phyloP scores from a whole-genome alignment of 371 early-diverging fungal species.

The Quaeritorhiza haematococci region DNA sequence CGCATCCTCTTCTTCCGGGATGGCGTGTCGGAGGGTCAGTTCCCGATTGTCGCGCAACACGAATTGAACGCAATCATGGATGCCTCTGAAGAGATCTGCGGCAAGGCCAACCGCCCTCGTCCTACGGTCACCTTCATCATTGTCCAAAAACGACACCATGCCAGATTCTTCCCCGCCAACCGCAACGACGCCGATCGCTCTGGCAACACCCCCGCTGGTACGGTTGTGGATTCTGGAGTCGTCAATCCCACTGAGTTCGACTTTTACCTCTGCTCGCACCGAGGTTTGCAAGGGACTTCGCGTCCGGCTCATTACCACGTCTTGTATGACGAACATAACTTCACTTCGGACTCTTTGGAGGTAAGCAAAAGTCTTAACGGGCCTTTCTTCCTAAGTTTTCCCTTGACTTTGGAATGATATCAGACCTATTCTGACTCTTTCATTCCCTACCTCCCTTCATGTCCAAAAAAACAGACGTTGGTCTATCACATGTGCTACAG shows the following conservation, averaged over 20 bases:
- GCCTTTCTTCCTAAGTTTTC: no score
- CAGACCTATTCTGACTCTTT: no score
- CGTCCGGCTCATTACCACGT: slow-evolving; percentile 78
- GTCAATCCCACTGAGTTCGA: slow-evolving; percentile 38
- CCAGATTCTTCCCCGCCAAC: slow-evolving; percentile 73
- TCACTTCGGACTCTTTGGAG: slow-evolving; percentile 54
- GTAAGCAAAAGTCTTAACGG: slow-evolving; percentile 38
- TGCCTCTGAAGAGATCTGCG: slow-evolving; percentile 13
- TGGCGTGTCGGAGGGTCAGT: slow-evolving; percentile 67
- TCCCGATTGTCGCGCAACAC: slow-evolving; percentile 43
- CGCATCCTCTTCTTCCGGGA: slow-evolving; percentile 68
- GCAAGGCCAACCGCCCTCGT: no score
- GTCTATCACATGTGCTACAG: slow-evolving; percentile 73
- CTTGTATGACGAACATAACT: slow-evolving; percentile 65
- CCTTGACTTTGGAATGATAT: no score
- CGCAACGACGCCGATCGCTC: slow-evolving; percentile 33
- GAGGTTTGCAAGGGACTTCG: slow-evolving; percentile 78
- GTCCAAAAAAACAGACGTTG: slow-evolving; percentile 64
- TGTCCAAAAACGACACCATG: slow-evolving; percentile 88
- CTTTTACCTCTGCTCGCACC: slow-evolving; percentile 77
- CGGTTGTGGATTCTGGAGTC: slow-evolving; percentile 72
- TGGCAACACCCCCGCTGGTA: slow-evolving; percentile 74
- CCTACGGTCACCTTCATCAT: slow-evolving; percentile 81
- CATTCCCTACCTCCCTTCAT: no score
- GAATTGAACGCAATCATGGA: slow-evolving; percentile 43